These are phyloP conservation scores for Globisporangium rhizosaccharum DNA, from an alignment of 352 stramenopile species.

Conservation along the genomic window DNA sequence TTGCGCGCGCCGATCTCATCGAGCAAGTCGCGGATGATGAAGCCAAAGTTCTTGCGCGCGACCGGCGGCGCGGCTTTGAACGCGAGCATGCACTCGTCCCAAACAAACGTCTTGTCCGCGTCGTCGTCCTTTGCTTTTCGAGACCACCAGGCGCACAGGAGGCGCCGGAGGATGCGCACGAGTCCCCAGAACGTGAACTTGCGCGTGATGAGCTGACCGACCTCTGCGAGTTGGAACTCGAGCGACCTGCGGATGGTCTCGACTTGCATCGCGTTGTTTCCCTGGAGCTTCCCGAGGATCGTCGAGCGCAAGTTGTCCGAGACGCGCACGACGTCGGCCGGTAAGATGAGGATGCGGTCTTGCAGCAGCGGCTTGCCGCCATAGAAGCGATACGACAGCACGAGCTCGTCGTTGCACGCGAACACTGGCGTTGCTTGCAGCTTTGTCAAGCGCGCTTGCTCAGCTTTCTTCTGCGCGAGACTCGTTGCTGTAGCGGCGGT, in stretches of 20 bases:
- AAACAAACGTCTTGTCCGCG: conserved; percentile 31
- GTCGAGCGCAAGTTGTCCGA: conserved; percentile 39
- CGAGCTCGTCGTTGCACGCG: conserved; percentile 12
- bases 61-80: conserved; percentile 20
- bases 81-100: conserved; percentile 37
- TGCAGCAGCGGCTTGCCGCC: conserved; percentile 16
- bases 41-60: conserved; percentile 28
- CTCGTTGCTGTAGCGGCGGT: no score
- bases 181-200: conserved; percentile 18
- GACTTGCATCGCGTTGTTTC: conserved; percentile 33
- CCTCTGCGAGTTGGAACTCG: conserved; percentile 30
- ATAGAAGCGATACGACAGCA: conserved; percentile 33
- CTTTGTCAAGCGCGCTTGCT: not conserved
- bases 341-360: conserved; percentile 39
- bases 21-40: conserved; percentile 48
- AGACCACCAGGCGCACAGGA: conserved; percentile 7
- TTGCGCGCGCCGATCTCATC: conserved; percentile 39
- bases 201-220: conserved; percentile 27
- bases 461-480: not conserved
- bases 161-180: conserved; percentile 22
- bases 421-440: conserved; percentile 5
- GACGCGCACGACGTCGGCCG: conserved; percentile 37
- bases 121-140: conserved; percentile 20
- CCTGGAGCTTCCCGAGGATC: conserved; percentile 44
- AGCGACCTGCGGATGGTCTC: conserved; percentile 19